Evolutionary conservation across 2,329 filamentous ascomycete genomes (phyloP).

Genomic region (Paecilomyces fulvus): DNA sequence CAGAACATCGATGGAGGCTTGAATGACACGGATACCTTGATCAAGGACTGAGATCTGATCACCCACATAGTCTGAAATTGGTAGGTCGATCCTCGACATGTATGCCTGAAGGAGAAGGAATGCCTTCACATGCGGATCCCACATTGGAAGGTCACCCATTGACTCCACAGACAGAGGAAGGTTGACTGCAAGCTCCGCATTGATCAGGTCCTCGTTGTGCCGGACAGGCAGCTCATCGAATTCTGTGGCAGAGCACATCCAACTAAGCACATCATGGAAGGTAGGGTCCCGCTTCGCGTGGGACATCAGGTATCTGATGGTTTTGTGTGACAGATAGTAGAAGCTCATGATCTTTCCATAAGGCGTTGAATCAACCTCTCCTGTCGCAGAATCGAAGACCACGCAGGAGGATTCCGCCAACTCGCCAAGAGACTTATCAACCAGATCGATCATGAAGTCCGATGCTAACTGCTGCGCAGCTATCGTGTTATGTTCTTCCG

Average conservation of each 20-base stretch:
- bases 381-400: constrained; percentile 65
- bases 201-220: constrained; percentile 97
- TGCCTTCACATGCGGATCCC: constrained; percentile 96
- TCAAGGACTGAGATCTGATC: constrained; percentile 84
- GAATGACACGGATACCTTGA: constrained; percentile 92
- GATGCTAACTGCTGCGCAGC: constrained; percentile 81
- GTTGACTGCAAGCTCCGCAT: constrained; percentile 76
- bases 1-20: constrained; percentile 88
- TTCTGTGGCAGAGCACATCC: constrained; percentile 90
- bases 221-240: constrained; percentile 97
- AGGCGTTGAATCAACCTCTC: constrained; percentile 80
- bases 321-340: constrained; percentile 95
- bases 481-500: constrained; percentile 83
- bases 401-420: constrained; percentile 80
- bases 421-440: constrained; percentile 75
- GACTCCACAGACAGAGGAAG: constrained; percentile 59
- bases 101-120: constrained; percentile 91
- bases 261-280: constrained; percentile 75
- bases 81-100: constrained; percentile 85
- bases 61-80: constrained; percentile 94
- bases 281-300: constrained; percentile 66
- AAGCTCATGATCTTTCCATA: constrained; percentile 99
- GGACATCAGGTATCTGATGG: constrained; percentile 73
- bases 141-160: constrained; percentile 69
- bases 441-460: constrained; percentile 88